These are phyloP conservation scores for Colletotrichum chlorophyti DNA, from an alignment of 2,329 filamentous ascomycete species.

Conservation along the genomic window DNA sequence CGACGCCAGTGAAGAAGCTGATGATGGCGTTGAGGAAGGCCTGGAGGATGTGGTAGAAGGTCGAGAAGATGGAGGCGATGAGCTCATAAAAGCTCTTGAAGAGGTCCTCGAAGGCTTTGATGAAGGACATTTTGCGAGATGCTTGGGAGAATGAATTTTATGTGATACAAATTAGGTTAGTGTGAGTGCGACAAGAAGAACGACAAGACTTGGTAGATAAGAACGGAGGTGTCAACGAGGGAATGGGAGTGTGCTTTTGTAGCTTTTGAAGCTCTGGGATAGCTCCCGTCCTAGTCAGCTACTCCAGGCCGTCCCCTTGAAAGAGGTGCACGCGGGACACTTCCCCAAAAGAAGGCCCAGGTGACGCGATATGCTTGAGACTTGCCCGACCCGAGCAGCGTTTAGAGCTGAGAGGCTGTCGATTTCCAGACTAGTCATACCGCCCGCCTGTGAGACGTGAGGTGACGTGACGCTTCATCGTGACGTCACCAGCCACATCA, in stretches of 20 bases:
- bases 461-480: slow-evolving; percentile 28
- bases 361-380: slow-evolving; percentile 19
- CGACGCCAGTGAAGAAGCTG: slow-evolving; percentile 44
- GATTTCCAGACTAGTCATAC: background rate
- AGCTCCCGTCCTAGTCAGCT: too few species aligned
- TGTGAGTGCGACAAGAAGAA: too few species aligned
- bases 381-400: slow-evolving; percentile 4
- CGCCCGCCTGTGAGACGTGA: too few species aligned
- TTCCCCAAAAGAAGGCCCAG: slow-evolving; percentile 7
- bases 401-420: too few species aligned
- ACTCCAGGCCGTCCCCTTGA: too few species aligned
- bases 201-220: too few species aligned
- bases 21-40: slow-evolving; percentile 41
- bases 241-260: background rate
- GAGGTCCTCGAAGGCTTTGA: slow-evolving; percentile 43
- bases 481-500: slow-evolving; percentile 30
- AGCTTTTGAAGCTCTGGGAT: background rate
- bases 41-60: slow-evolving; percentile 42
- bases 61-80: slow-evolving; percentile 43
- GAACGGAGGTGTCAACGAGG: too few species aligned
- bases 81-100: slow-evolving; percentile 51
- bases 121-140: slow-evolving; percentile 41
- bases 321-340: slow-evolving; percentile 7
- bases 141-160: too few species aligned
- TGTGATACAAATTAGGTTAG: too few species aligned